Evolutionary conservation across 2,329 filamentous ascomycete genomes (phyloP).

Genomic region (Trichoderma simmonsii): DNA sequence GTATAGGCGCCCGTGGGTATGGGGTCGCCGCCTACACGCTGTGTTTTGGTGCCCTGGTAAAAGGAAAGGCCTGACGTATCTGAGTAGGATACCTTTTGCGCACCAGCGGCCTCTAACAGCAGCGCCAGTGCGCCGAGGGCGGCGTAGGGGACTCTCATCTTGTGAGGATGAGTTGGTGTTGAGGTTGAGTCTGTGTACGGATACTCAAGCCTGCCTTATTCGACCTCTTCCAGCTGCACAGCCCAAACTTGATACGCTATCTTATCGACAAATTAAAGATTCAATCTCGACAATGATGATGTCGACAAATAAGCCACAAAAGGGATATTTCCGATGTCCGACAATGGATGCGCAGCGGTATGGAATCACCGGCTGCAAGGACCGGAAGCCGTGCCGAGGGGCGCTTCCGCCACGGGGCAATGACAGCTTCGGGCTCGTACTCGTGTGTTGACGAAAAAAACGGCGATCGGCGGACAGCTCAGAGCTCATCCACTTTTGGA

Average conservation of each 20-base stretch:
- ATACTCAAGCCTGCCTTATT: neutral
- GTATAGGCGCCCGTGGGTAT: slow-evolving; percentile 45
- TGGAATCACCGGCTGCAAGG: neutral
- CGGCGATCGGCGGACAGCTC: slow-evolving; percentile 5
- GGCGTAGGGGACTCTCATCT: slow-evolving; percentile 9
- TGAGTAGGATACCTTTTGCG: slow-evolving; percentile 31
- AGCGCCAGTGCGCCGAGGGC: slow-evolving; percentile 27
- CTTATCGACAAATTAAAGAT: neutral
- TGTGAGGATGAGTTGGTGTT: neutral
- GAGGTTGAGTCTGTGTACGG: neutral
- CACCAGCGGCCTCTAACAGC: slow-evolving; percentile 24
- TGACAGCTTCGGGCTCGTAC: neutral
- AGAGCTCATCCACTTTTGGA: slow-evolving; percentile 12
- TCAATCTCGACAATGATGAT: neutral
- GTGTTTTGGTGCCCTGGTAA: slow-evolving; percentile 37
- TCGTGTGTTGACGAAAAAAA: neutral
- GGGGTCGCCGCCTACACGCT: slow-evolving; percentile 36
- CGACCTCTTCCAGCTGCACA: neutral
- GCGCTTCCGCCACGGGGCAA: slow-evolving; percentile 3
- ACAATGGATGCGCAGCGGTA: neutral
- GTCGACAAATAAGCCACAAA: neutral
- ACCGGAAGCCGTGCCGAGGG: slow-evolving; percentile 1
- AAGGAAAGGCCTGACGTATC: slow-evolving; percentile 37
- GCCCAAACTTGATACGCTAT: neutral
- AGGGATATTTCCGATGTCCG: neutral